Evolutionary conservation across 345 rosid genomes (phyloP).

Genomic region (Bruguiera parviflora): DNA sequence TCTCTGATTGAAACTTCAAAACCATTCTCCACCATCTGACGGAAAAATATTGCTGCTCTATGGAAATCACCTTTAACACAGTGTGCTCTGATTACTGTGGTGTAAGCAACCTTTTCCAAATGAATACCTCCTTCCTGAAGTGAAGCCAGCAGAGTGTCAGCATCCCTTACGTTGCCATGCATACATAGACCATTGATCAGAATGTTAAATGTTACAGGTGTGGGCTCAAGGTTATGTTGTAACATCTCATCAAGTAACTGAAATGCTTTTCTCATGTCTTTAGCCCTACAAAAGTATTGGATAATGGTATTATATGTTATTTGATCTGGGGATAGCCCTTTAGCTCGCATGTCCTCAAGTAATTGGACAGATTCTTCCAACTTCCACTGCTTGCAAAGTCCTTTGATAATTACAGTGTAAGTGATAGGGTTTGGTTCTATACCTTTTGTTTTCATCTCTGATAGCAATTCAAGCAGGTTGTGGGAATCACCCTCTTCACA

Average conservation of each 20-base stretch:
- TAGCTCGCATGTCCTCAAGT: conserved; percentile 46
- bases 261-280: conserved; percentile 41
- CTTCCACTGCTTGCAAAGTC: conserved; percentile 49
- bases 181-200: conserved; percentile 61
- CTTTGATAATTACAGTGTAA: conserved; percentile 60
- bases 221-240: conserved; percentile 42
- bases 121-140: conserved; percentile 36
- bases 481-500: conserved; percentile 44
- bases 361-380: conserved; percentile 39
- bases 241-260: conserved; percentile 42
- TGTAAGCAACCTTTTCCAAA: conserved; percentile 54
- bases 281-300: conserved; percentile 42
- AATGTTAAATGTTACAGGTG: conserved; percentile 52
- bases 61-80: conserved; percentile 62
- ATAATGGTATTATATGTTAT: conserved; percentile 58
- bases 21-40: conserved; percentile 54
- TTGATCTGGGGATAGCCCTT: conserved; percentile 56
- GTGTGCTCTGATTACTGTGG: conserved; percentile 67
- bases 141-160: conserved; percentile 44
- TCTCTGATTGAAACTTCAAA: conserved; percentile 57
- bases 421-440: conserved; percentile 52
- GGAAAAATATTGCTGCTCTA: conserved; percentile 37
- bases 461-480: conserved; percentile 36
- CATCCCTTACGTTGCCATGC: conserved; percentile 38
- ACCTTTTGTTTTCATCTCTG: conserved; percentile 47